Evolutionary conservation across 2,329 filamentous ascomycete genomes (phyloP), one percentile per base, ranked within the genome.

Genomic region (Colletotrichum graminicola): DNA sequence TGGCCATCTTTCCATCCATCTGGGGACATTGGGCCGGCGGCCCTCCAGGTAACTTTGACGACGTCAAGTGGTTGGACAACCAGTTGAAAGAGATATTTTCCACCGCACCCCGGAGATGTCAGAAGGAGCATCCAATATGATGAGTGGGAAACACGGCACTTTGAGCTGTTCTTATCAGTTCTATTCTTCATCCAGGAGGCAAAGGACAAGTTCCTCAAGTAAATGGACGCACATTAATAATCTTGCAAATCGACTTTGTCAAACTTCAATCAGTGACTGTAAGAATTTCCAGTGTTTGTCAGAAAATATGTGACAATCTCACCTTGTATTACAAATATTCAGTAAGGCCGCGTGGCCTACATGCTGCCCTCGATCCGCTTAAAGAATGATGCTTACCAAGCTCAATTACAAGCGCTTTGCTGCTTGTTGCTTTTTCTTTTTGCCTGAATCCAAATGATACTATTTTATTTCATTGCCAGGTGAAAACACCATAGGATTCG

Each of bases 61-160:
- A 95, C 78, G 86, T 91, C 2, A 87, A 88, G 76, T 95, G 92
- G 91, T 82, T 95, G 52, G 91, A 94, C 76, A 83, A 88, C 36
- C 87, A 87, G 74, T 77, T 93, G 68, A 83, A 81, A 21, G 80
- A 80, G 8, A 87, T 92, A 62, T 72, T 82, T 16, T 23, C 52
- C 18, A 39, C 54, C 23, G 54, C 69, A 14, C 69, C 65, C 5
- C 34, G 41, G 11, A 63, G 36, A 32, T 21, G 4, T 23, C 1
- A n/a, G 21, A 18, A 26, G n/a, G 12, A 26, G 34, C 32, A 26
- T 4, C 12, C 34, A 3, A 41, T 26, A 14, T 7, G n/a, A 14
- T 41, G 7, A 39, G 12, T 26, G 7, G 2, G 14, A 8, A 26
- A 2, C n/a, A 11, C 2, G 14, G 6, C 23, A 32, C 2, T 2